Percentiles rank a stretch among this genome's conserved stretches.
Evolutionary conservation across 2,329 filamentous ascomycete species (phyloP).

Genomic region (Fusarium anthophilum): DNA sequence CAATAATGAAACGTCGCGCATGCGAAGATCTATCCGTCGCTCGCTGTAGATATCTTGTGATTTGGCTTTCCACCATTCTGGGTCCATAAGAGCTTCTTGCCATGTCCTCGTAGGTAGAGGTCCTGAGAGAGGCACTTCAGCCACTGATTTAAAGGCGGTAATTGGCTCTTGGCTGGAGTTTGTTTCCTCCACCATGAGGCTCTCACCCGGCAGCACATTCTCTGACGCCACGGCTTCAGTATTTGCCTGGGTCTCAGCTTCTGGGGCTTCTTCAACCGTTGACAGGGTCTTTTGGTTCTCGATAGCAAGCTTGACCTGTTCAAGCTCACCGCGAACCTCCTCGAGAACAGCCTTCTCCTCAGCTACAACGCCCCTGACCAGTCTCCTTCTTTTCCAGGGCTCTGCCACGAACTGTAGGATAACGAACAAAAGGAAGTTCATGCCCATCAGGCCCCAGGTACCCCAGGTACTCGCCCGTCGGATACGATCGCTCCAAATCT

Average conservation of each 20-base stretch:
- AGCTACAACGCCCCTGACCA: slow-evolving; percentile 85
- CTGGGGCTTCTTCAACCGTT: slow-evolving; percentile 14
- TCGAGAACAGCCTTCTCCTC: slow-evolving; percentile 72
- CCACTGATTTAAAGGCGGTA: slow-evolving; percentile 1
- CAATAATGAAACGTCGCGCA: slow-evolving; percentile 76
- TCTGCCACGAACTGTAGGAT: slow-evolving; percentile 89
- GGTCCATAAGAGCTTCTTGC: slow-evolving; percentile 55
- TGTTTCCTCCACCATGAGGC: not conserved
- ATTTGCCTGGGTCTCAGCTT: not conserved
- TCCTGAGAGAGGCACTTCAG: slow-evolving; percentile 1
- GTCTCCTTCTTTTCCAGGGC: slow-evolving; percentile 84
- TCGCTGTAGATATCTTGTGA: slow-evolving; percentile 72
- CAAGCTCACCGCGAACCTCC: slow-evolving; percentile 57
- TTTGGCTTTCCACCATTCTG: slow-evolving; percentile 58
- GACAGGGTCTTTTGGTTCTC: slow-evolving; percentile 38
- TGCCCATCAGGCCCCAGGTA: slow-evolving; percentile 96
- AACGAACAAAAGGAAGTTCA: slow-evolving; percentile 91
- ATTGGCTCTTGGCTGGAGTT: slow-evolving; percentile 2
- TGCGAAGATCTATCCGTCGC: slow-evolving; percentile 68
- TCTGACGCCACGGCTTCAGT: slow-evolving; percentile 11
- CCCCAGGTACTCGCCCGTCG: slow-evolving; percentile 97
- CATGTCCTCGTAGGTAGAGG: slow-evolving; percentile 45
- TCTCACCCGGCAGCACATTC: slow-evolving; percentile 4
- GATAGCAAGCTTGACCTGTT: slow-evolving; percentile 45
- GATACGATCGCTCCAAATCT: slow-evolving; percentile 99